These are phyloP conservation scores for Herpotrichia juniperi DNA, from an alignment of 2,329 filamentous ascomycete genomes.

Conservation along the genomic window DNA sequence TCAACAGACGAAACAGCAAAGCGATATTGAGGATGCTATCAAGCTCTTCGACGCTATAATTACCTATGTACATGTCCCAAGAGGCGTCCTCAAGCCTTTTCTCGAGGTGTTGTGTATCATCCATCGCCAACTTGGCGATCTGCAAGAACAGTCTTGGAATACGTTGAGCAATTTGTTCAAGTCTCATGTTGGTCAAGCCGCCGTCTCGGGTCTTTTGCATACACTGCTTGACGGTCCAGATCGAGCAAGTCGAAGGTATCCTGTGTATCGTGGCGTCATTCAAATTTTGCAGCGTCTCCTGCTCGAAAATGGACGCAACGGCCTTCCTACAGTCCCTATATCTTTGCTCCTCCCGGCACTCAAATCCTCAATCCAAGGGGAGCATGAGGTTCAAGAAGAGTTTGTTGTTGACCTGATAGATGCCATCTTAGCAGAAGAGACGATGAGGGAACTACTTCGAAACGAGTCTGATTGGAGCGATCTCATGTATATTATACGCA, in stretches of 20 bases:
- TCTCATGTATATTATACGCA: constrained; percentile 64
- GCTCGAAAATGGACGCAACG: constrained; percentile 38
- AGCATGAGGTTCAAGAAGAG: constrained; percentile 43
- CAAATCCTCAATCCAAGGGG: constrained; percentile 36
- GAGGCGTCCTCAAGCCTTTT: constrained; percentile 66
- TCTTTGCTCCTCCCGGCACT: constrained; percentile 41
- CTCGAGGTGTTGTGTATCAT: constrained; percentile 75
- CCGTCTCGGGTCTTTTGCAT: constrained; percentile 69
- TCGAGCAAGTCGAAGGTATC: constrained; percentile 27
- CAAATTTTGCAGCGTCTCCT: constrained; percentile 38
- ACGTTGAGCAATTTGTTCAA: constrained; percentile 73
- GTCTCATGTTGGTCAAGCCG: constrained; percentile 75
- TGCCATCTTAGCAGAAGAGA: constrained; percentile 50
- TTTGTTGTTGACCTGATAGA: constrained; percentile 59
- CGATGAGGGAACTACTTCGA: constrained; percentile 62
- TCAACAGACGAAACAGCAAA: constrained; percentile 67
- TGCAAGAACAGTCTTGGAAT: constrained; percentile 71
- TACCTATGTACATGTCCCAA: constrained; percentile 73
- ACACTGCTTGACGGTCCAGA: constrained; percentile 48
- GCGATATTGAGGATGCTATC: constrained; percentile 72
- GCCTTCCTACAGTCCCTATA: constrained; percentile 41
- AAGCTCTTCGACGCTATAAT: constrained; percentile 72
- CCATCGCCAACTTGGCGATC: constrained; percentile 66
- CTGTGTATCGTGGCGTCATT: constrained; percentile 36
- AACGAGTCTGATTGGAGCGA: constrained; percentile 72